Conservation (phyloP, 169 alveolate genomes). For the Sarcocystis neurona region DNA sequence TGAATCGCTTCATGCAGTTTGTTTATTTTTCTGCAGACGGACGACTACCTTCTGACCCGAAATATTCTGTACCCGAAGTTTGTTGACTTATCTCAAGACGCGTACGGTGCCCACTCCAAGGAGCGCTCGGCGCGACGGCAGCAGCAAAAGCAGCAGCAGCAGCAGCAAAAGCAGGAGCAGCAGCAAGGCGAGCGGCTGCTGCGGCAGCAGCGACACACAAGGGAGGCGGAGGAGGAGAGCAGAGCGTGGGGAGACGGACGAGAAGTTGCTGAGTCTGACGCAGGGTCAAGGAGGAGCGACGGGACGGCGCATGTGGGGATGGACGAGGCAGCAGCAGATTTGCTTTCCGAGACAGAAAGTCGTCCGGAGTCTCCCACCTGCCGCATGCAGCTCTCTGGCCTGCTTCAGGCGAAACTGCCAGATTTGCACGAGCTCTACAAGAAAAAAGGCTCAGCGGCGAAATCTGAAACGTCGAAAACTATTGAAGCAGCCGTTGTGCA, state of each 20-base stretch:
- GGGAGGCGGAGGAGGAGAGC: too few relatives aligned
- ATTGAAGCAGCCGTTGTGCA: too few relatives aligned
- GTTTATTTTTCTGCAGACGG: neutral
- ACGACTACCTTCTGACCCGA: neutral
- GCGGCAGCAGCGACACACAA: too few relatives aligned
- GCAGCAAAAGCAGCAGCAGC: too few relatives aligned
- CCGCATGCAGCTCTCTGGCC: slow-evolving; percentile 1
- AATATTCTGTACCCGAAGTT: neutral
- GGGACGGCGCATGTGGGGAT: too few relatives aligned
- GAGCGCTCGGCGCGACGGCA: neutral
- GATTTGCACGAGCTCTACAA: neutral
- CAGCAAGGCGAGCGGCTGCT: too few relatives aligned
- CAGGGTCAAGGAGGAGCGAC: neutral
- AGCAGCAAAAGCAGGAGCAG: too few relatives aligned
- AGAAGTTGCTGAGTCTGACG: neutral
- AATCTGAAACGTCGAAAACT: neutral
- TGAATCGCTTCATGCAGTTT: too few relatives aligned
- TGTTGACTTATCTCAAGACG: slow-evolving; percentile 12
- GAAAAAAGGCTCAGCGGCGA: neutral
- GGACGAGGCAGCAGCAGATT: too few relatives aligned
- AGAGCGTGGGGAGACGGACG: too few relatives aligned
- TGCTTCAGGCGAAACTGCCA: neutral
- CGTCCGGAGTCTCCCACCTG: neutral
- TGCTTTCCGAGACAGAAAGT: too few relatives aligned
- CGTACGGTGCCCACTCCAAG: neutral